Evolutionary conservation across 2,329 filamentous ascomycete species (phyloP), one percentile per base, ranked within the genome.

Genomic region (Ophiostoma ips): DNA sequence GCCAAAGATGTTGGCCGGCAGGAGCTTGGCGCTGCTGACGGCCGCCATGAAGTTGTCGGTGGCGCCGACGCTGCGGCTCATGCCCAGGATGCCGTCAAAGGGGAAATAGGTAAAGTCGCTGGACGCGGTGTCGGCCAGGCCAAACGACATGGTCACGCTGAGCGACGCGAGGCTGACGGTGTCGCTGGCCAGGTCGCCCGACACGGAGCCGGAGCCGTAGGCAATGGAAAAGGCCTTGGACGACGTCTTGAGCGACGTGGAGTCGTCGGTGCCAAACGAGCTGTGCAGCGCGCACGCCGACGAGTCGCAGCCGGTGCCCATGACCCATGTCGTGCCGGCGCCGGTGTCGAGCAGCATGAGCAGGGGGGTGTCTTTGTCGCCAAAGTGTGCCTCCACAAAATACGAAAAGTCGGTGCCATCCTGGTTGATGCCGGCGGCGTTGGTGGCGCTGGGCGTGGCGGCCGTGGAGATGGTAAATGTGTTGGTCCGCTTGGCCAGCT

Each of bases 41-140:
- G 73, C 67, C 36, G 82, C 70, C 61, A 92, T 71, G 57, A 92
- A 81, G 41, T 80, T 85, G 18, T 83, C 76, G 5, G 75, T 73
- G 34, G 68, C 69, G 3, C 74, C 75, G 11, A 71, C 68, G 53
- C 73, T 74, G 58, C 81, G 79, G 15, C 84, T 83, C 21, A 94
- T 67, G 4, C 87, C 88, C 3, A 95, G 68, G 46, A 95, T 94
- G 21, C 88, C 88, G 62, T 95, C 88, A 64, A 94, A 88, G 1
- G 86, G 83, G 58, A 90, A 94, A 48, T 76, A 74, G 28, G 70
- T 66, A 63, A 95, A 94, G 55, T 92, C 81, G 48, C 77, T 66
- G 1, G 85, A 87, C 2, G 84, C 84, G 21, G 73, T 73, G 33
- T 74, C 76, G 19, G 84, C 86, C 52, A 89, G 66, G 5, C 88